Evolutionary conservation across 2,329 filamentous ascomycete species (phyloP).

Genomic region (Diaporthe velutina): DNA sequence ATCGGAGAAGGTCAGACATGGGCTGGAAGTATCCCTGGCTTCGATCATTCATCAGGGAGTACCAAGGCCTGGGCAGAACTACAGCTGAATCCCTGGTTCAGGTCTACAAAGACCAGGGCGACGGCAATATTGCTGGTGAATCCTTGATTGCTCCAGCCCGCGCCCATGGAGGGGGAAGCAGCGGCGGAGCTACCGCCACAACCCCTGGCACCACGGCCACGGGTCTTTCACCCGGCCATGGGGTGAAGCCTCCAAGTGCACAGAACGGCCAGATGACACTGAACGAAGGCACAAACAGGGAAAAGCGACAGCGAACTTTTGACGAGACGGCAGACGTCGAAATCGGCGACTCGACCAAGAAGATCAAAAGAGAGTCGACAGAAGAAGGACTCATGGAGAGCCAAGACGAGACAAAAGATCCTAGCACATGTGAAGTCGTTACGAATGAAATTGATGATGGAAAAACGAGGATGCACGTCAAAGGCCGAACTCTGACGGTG

Average conservation of each 20-base stretch:
- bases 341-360: too few species aligned
- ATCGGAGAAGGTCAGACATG: background rate
- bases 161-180: background rate
- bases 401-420: background rate
- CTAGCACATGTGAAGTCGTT: background rate
- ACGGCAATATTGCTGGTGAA: accelerated
- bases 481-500: background rate
- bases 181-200: background rate
- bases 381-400: background rate
- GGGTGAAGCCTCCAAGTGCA: too few species aligned
- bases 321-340: background rate
- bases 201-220: background rate
- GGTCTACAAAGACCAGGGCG: background rate
- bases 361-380: background rate
- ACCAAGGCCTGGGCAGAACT: too few species aligned
- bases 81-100: background rate
- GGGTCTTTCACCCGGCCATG: background rate
- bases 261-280: too few species aligned
- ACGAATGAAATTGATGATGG: too few species aligned
- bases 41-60: background rate
- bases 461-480: background rate
- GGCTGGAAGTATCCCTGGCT: background rate
- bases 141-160: too few species aligned
- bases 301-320: background rate
- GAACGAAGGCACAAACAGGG: background rate